Conservation (phyloP, 2,329 filamentous ascomycete genomes). For the Diplodia seriata region DNA sequence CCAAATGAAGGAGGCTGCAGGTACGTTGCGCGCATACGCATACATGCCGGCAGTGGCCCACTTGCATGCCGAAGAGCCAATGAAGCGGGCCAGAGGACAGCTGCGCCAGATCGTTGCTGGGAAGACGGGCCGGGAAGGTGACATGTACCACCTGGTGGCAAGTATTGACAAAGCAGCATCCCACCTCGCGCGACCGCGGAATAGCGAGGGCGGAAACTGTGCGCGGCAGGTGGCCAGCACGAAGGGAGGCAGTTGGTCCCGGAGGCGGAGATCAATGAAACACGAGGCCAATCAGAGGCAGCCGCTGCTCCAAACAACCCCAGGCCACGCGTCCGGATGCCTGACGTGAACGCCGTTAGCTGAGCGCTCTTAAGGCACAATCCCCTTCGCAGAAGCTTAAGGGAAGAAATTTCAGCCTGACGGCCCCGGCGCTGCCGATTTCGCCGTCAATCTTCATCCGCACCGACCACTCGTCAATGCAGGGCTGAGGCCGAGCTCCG, state of each 20-base stretch:
- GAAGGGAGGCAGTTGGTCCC: background rate
- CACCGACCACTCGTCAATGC: background rate
- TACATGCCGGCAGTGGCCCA: constrained; percentile 20
- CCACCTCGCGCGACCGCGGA: constrained; percentile 2
- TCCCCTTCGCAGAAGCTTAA: background rate
- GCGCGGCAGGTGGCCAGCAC: background rate
- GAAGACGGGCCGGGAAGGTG: constrained; percentile 8
- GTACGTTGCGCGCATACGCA: constrained; percentile 29
- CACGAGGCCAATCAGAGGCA: constrained; percentile 7
- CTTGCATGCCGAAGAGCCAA: constrained; percentile 4
- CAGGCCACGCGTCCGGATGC: constrained; percentile 27
- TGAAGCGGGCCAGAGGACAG: background rate
- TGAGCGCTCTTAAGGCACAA: background rate
- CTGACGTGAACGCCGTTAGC: constrained; percentile 15
- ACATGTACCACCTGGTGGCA: background rate
- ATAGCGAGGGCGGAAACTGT: background rate
- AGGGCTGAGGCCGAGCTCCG: constrained; percentile 1
- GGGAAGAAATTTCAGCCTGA: background rate
- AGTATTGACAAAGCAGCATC: background rate
- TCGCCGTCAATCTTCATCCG: background rate
- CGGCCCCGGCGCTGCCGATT: background rate
- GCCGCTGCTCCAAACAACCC: background rate
- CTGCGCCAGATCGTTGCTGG: background rate
- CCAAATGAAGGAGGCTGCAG: constrained; percentile 28
- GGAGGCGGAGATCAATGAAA: constrained; percentile 5